A percentile compares a stretch with the other conserved stretches of the same genome.
Conservation (phyloP, 495 filamentous ascomycete species). For the Penicillium mononematosum region DNA sequence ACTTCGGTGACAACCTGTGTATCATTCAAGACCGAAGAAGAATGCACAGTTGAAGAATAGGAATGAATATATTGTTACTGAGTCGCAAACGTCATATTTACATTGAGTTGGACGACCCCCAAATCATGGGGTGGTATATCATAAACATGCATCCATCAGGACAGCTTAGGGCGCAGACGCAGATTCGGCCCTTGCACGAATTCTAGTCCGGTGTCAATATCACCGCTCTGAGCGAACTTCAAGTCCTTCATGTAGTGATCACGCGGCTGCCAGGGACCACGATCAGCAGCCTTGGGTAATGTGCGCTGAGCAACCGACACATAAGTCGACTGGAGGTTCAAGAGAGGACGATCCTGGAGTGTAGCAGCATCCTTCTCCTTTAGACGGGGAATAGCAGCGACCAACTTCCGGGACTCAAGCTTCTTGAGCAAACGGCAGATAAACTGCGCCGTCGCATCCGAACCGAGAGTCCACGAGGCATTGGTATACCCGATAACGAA, state of each 20-base stretch:
- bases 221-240: conserved; percentile 48
- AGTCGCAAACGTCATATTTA: conserved; percentile 5
- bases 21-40: neutral
- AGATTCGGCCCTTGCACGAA: conserved; percentile 30
- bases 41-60: neutral
- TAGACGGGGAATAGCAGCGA: conserved; percentile 41
- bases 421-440: conserved; percentile 45
- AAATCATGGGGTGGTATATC: neutral
- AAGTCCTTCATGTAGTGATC: conserved; percentile 55
- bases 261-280: conserved; percentile 55
- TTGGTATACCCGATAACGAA: conserved; percentile 59
- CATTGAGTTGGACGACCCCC: neutral
- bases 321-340: conserved; percentile 54
- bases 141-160: conserved; percentile 16
- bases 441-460: conserved; percentile 52
- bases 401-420: conserved; percentile 38
- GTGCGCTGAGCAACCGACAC: conserved; percentile 37
- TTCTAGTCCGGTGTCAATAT: conserved; percentile 41
- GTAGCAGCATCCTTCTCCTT: conserved; percentile 31
- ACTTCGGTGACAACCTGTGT: neutral
- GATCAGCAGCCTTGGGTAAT: conserved; percentile 47
- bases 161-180: conserved; percentile 24
- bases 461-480: conserved; percentile 59
- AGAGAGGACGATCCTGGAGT: conserved; percentile 35
- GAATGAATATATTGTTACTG: conserved; percentile 1